Evolutionary conservation across 2,329 filamentous ascomycete species (phyloP).

Genomic region (Penicillium verrucosum): DNA sequence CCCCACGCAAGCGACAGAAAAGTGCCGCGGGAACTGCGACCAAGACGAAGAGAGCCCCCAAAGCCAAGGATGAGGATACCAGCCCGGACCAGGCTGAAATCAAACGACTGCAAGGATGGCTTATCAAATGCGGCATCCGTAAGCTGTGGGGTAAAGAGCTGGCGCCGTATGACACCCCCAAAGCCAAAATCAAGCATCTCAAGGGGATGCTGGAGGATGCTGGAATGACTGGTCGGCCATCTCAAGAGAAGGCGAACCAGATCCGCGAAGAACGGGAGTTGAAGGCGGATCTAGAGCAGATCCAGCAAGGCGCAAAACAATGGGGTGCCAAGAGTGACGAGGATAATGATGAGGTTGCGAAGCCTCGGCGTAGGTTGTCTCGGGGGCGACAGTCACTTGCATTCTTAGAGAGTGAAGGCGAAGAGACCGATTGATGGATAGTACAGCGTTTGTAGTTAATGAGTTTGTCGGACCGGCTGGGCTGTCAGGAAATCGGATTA

Average conservation of each 20-base stretch:
- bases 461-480: background rate
- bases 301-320: conserved; percentile 72
- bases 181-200: conserved; percentile 79
- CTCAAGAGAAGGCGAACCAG: conserved; percentile 73
- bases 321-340: conserved; percentile 62
- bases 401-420: conserved; percentile 68
- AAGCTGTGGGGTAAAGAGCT: conserved; percentile 90
- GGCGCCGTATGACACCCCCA: conserved; percentile 67
- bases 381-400: conserved; percentile 46
- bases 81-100: conserved; percentile 73
- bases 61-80: conserved; percentile 46
- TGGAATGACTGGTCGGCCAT: conserved; percentile 88
- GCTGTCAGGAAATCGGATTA: background rate
- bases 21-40: conserved; percentile 25
- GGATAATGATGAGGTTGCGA: conserved; percentile 39
- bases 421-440: conserved; percentile 52
- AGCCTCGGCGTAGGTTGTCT: conserved; percentile 38
- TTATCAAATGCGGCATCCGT: conserved; percentile 85
- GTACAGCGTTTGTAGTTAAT: background rate
- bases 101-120: conserved; percentile 80
- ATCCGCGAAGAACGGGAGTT: conserved; percentile 88
- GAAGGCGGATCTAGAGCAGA: conserved; percentile 75
- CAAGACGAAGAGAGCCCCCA: conserved; percentile 36
- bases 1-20: conserved; percentile 52
- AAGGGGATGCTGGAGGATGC: conserved; percentile 72